Evolutionary conservation across 148 eudicot species (phyloP), one percentile per base, ranked within the genome.

Genomic region (Camellia lanceoleosa): DNA sequence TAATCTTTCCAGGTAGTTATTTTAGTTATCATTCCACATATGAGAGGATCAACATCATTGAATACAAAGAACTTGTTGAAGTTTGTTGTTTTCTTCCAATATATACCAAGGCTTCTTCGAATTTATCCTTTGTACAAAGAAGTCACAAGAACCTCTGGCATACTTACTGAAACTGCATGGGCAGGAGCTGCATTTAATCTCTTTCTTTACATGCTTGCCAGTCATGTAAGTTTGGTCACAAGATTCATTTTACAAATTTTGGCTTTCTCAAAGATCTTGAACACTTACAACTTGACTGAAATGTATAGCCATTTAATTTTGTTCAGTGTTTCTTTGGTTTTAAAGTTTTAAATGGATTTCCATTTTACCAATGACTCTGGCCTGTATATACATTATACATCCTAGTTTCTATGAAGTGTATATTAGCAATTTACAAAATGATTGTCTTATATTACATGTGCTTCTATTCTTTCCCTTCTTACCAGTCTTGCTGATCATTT

Each of bases 111-210:
- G 88, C 78, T 93, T 87, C 90, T 90, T 76, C 89, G 97, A 54
- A 82, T 92, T 66, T 78, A 83, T 78, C 97, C 97, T 1, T 76
- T 95, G 67, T 95, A 95, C 80, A 86, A 83, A 74, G 97, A 93
- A 89, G 97, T 95, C 82, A 95, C 97, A 20, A 89, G 90, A 85
- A 85, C 93, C 59, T 92, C 97, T 68, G 99, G 99, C 85, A 93
- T 95, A 81, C 92, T 95, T 56, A 93, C 97, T 46, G 97, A 95
- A 86, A 95, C 97, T 65, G 99, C 99, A 55, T 95, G 99, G 97
- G 98, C 98, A 71, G 97, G 99, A 77, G 99, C 99, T 84, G 97
- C 93, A 3, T 89, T 93, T 79, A 95, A 95, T 83, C 94, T 95
- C 49, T 86, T 93, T 68, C 97, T 95, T 67, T 95, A 95, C 87